A percentile compares a stretch with the other conserved stretches of the same genome.
phyloP scores from a whole-genome alignment of 225 moss, liverwort and hornwort genomes.

The Pseudoscleropodium purum region DNA sequence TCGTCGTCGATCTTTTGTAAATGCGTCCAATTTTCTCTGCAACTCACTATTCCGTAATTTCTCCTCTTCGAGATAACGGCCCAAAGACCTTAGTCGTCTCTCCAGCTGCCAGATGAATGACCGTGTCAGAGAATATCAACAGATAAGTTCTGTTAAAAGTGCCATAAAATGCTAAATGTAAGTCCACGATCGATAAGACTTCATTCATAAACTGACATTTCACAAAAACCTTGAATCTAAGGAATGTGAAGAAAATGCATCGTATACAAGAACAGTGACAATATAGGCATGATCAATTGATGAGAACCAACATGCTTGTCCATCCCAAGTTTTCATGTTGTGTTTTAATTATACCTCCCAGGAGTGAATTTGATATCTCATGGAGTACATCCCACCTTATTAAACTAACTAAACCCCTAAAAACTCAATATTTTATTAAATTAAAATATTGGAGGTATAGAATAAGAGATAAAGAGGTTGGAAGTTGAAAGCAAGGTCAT shows the following conservation, averaged over 20 bases:
- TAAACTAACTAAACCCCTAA: background rate
- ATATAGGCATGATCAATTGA: background rate
- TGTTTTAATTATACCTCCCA: background rate
- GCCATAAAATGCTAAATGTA: background rate
- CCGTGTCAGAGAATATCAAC: background rate
- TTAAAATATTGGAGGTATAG: background rate
- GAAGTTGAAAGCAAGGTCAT: background rate
- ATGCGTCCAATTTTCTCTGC: conserved; percentile 32
- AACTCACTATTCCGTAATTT: conserved; percentile 24
- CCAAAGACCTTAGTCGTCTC: conserved; percentile 5
- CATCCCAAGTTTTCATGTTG: background rate
- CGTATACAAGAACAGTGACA: background rate
- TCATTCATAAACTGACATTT: background rate
- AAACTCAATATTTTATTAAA: background rate
- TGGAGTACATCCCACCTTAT: background rate
- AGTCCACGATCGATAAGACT: background rate
- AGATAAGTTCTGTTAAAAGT: background rate
- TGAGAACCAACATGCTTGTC: background rate
- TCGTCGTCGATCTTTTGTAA: conserved; percentile 37
- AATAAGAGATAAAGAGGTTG: background rate
- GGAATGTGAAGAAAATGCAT: background rate
- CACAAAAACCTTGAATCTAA: background rate
- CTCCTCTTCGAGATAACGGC: conserved; percentile 14
- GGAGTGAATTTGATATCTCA: background rate
- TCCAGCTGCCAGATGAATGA: conserved; percentile 30